Evolutionary conservation across 2,329 filamentous ascomycete genomes (phyloP), one percentile per base, ranked within the genome.

Genomic region (Huntiella bhutanensis): DNA sequence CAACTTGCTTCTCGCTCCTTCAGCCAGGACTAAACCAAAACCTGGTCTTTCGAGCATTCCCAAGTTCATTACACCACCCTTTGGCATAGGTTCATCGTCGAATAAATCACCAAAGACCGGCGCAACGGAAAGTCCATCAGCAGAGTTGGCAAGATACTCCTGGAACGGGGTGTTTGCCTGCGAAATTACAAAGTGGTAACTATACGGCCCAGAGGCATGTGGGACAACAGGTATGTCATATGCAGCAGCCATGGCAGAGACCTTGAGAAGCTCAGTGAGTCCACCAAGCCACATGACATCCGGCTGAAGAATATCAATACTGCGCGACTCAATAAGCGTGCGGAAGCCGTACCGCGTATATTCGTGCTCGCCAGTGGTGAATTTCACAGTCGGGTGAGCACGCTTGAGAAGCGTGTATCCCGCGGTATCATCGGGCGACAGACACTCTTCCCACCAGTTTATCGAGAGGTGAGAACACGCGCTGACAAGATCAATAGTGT

Each of bases 251-350:
- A 92, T 80, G 46, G 86, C 81, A 12, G 85, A 74, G 45, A 95
- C 80, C 63, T 85, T 91, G 53, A 95, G 76, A 49, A 95, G 71
- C 63, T 95, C 87, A 1, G 87, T 95, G 69, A 95, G 62, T 51
- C 87, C 87, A 52, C 87, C 87, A 11, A 94, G 77, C 87, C 87
- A 95, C 87, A 95, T 95, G 52, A 95, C 86, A 58, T 95, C 87
- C 11, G 87, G 87, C 64, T 94, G 87, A 56, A 95, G 77, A 55
- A 95, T 93, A 60, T 95, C 87, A 50, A 95, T 68, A 62, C 93
- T 92, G 53, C 86, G 83, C 47, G 80, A 81, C 63, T 94, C 85
- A 52, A 95, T 79, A 38, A 95, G 74, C 67, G 94, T 92, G 54
- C 88, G 82, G 75, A 95, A 95, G 28, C 87, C 87, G 58, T 87